These are phyloP conservation scores for Talaromyces sp. DNA, from an alignment of 2,329 filamentous ascomycete species.

Conservation along the genomic window DNA sequence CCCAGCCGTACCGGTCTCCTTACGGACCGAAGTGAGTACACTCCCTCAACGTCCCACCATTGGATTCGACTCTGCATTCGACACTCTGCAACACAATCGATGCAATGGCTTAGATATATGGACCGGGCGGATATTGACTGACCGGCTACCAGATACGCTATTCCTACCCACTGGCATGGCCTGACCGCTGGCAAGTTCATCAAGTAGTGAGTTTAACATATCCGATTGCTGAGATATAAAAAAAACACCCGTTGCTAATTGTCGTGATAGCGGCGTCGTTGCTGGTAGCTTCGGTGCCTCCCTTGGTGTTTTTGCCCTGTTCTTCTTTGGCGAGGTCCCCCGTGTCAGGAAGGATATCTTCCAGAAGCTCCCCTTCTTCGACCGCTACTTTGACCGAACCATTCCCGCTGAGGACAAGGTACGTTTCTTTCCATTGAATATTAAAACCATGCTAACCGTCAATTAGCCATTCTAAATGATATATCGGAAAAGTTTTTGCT, in stretches of 20 bases:
- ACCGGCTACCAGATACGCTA: conserved; percentile 44
- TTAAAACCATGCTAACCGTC: conserved; percentile 17
- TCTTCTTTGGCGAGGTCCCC: conserved; percentile 62
- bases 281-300: conserved; percentile 54
- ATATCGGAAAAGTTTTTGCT: conserved; percentile 6
- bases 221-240: no score
- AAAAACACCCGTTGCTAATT: conserved; percentile 6
- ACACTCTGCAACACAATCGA: not conserved
- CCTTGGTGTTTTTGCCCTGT: conserved; percentile 56
- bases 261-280: conserved; percentile 38
- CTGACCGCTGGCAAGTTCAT: conserved; percentile 38
- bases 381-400: conserved; percentile 53
- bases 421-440: not conserved
- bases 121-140: not conserved
- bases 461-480: conserved; percentile 32
- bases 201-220: conserved; percentile 7
- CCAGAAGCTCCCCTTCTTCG: conserved; percentile 56
- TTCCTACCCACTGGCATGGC: conserved; percentile 46
- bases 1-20: conserved; percentile 9
- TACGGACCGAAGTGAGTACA: conserved; percentile 13
- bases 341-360: conserved; percentile 60
- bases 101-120: not conserved
- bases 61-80: not conserved
- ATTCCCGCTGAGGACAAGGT: conserved; percentile 61
- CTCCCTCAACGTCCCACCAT: not conserved